Base-by-base conservation (phyloP, 2,329 filamentous ascomycete species). In the Fusarium keratoplasticum region DNA sequence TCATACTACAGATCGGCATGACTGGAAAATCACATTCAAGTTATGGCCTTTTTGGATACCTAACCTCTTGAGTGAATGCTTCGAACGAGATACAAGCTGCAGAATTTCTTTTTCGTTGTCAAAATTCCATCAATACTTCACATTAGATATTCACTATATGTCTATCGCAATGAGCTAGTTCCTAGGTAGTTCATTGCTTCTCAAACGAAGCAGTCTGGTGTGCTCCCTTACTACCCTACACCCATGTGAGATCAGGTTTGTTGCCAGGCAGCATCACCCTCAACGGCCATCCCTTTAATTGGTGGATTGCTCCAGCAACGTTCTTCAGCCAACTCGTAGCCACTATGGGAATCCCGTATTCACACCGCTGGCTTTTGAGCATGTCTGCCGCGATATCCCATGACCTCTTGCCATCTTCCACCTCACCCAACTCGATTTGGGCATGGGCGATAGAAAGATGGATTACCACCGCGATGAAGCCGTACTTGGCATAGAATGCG, bases 311-410 rank as follows among this genome's bases (percentile, higher is more conserved):
- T 10, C 29, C 44, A 33, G 64, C 71, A 10, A 80, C 62, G 29
- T 42, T 47, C 3, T 66, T 64, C 4, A 80, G 55, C 78, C 78
- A 80, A 5, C 50, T 36, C 0, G 76, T 80, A 2, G 77, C 64
- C n/a, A 77, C 68, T 6, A 72, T 66, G 0, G 77, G 76, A 4
- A 79, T 66, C 40, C 75, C 76, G 35, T 76, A 80, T 61, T 79
- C 76, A 66, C 76, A 78, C 18, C 55, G 67, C 62, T 78, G 70
- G 8, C 36, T 71, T 14, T 52, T 60, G 14, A 71, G 47, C 22
- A 69, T 65, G 25, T 62, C 61, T 31, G 59, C 42, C 18, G 57
- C 67, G 7, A 50, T 29, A 33, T 47, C 71, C 77, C 77, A 79
- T 47, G 69, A 64, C 27, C 61, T 44, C 2, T 61, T 44, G 11